Percentiles rank a stretch among this genome's conserved stretches.
These are phyloP conservation scores for Entomortierella lignicola DNA, from an alignment of 192 early-diverging fungal species.

Conservation along the genomic window DNA sequence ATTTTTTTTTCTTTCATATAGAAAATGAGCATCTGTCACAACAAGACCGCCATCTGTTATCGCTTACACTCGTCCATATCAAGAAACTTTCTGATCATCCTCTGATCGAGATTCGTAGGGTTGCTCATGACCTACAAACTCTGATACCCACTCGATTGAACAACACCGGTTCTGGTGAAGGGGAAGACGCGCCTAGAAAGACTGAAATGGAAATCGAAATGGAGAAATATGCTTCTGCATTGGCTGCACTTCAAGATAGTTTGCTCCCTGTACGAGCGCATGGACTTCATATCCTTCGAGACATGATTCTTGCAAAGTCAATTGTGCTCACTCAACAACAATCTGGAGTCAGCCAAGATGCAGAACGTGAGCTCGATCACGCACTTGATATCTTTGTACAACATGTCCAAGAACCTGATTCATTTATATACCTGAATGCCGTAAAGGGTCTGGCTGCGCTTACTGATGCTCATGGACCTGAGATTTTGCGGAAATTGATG, in stretches of 20 bases:
- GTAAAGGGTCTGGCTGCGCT: constrained; percentile 86
- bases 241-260: constrained; percentile 81
- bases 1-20: too few relatives aligned
- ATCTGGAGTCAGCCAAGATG: constrained; percentile 53
- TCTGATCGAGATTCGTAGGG: constrained; percentile 55
- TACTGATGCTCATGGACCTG: constrained; percentile 81
- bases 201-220: constrained; percentile 54
- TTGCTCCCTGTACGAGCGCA: constrained; percentile 90
- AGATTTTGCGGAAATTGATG: constrained; percentile 76
- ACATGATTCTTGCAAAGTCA: constrained; percentile 82
- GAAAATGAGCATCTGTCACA: constrained; percentile 55
- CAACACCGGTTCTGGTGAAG: background rate
- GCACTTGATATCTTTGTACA: constrained; percentile 84
- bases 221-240: constrained; percentile 75
- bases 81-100: constrained; percentile 52
- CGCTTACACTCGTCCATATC: constrained; percentile 48
- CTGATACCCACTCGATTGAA: constrained; percentile 55
- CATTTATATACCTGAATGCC: constrained; percentile 94
- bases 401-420: constrained; percentile 81
- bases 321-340: constrained; percentile 60
- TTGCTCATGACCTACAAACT: constrained; percentile 59
- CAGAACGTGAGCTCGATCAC: constrained; percentile 64
- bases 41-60: constrained; percentile 56
- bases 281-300: constrained; percentile 83
- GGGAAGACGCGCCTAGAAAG: constrained; percentile 12